These are phyloP conservation scores for Vaccinium darrowii DNA, from an alignment of 148 eudicot genomes.

Conservation along the genomic window DNA sequence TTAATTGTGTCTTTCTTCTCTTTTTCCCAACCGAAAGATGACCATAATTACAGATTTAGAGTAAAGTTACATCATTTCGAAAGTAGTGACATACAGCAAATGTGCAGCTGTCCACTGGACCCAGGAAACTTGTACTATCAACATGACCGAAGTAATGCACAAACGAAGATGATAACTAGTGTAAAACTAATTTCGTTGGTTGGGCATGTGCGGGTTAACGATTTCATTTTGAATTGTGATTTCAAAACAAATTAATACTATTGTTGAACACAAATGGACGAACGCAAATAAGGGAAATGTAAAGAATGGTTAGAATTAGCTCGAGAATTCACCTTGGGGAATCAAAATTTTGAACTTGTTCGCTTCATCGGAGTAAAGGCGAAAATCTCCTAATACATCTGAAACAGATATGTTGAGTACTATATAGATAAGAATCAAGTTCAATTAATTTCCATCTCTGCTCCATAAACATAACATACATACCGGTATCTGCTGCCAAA, in stretches of 20 bases:
- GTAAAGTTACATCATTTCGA: neutral
- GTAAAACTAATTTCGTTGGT: neutral
- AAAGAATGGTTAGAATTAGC: neutral
- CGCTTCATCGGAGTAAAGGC: slow-evolving; percentile 64
- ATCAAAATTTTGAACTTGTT: slow-evolving; percentile 74
- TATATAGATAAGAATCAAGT: neutral
- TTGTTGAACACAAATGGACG: too few relatives aligned
- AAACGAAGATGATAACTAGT: neutral
- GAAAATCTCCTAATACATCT: slow-evolving; percentile 50
- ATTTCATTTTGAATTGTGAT: neutral
- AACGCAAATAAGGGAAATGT: neutral
- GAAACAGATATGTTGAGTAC: slow-evolving; percentile 11
- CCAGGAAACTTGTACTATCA: neutral
- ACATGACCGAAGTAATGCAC: neutral
- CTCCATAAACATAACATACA: too few relatives aligned
- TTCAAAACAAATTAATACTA: neutral
- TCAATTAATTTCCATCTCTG: neutral
- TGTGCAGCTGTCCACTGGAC: neutral
- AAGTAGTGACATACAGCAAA: neutral
- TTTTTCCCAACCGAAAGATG: neutral
- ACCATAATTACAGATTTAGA: neutral
- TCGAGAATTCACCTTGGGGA: slow-evolving; percentile 61
- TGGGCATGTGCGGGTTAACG: neutral
- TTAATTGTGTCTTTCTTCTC: neutral
- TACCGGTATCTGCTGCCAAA: slow-evolving; percentile 37